Evolutionary conservation across 2,329 filamentous ascomycete genomes (phyloP), one percentile per base, ranked within the genome.

Genomic region (Knufia petricola): DNA sequence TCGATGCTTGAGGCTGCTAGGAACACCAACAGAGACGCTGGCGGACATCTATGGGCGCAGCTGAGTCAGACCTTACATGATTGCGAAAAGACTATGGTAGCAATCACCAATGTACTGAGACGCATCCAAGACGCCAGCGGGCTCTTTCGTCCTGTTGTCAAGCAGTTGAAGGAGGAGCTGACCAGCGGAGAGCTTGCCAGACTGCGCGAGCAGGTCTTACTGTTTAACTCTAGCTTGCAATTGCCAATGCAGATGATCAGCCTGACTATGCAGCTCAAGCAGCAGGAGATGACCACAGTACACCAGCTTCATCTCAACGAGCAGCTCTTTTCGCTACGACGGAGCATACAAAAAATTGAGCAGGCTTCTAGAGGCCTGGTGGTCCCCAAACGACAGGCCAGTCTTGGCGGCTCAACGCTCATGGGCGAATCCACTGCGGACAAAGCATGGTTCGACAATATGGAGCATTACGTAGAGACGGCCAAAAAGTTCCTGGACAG

Each of bases 191-290:
- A 58, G 26, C 51, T 58, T 13, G 53, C 47, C 31, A 51, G 51
- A 6, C 53, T 56, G n/a, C 54, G 54, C 12, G 51, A 58, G 23
- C 54, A 55, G 26, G 52, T 58, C 20, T 46, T 52, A 24, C 50
- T 55, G 46, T 57, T 57, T 52, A 58, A 58, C 34, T 32, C 49
- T 1, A 49, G 47, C 24, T 36, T 58, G 13, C 52, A 55, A 7
- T 38, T 58, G 7, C 54, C 56, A 1, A 58, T 58, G 30, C 56
- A 58, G 23, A 56, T 57, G 56, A 52, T 58, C 37, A 52, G 50
- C 21, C 46, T 56, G 30, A 57, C 52, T 39, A 50, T 57, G 20
- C 56, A 58, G 37, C 53, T 56, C 3, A 53, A 53, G 45, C 56
- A 58, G 38, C 46, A 55, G 15, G 51, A 52, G 28, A 52, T 54